These are phyloP conservation scores for Cyclostephanos invisitatus DNA, from an alignment of 108 stramenopile species.

Conservation along the genomic window DNA sequence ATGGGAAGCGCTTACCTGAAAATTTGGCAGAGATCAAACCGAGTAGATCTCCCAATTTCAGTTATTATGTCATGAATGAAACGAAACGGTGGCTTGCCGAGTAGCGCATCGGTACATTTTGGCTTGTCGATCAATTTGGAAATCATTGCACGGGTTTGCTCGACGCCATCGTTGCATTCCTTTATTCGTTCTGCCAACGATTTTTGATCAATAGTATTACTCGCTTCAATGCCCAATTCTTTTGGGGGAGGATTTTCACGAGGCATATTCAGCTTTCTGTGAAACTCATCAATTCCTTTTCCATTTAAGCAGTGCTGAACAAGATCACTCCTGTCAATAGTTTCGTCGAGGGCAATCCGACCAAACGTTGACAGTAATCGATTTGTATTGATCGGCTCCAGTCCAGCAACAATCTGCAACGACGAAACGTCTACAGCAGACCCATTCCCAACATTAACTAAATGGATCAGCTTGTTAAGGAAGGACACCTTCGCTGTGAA, in stretches of 20 bases:
- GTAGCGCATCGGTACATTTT: conserved; percentile 75
- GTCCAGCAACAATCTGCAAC: conserved; percentile 47
- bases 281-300: conserved; percentile 21
- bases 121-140: conserved; percentile 63
- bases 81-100: conserved; percentile 83
- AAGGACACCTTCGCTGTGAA: conserved; percentile 34
- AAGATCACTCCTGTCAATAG: conserved; percentile 20
- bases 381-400: conserved; percentile 44
- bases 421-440: conserved; percentile 24
- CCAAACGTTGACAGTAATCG: conserved; percentile 24
- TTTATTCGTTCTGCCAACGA: conserved; percentile 10
- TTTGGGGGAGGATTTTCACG: not conserved
- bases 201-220: not conserved
- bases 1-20: conserved; percentile 29
- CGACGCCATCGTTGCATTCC: conserved; percentile 37
- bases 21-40: conserved; percentile 39
- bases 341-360: conserved; percentile 26
- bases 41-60: conserved; percentile 50
- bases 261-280: not conserved
- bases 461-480: conserved; percentile 48
- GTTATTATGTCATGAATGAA: conserved; percentile 81
- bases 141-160: conserved; percentile 46
- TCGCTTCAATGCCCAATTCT: not conserved
- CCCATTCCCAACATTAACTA: conserved; percentile 35
- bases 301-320: conserved; percentile 34